Conservation (phyloP, 345 rosid species). For the Murraya paniculata region DNA sequence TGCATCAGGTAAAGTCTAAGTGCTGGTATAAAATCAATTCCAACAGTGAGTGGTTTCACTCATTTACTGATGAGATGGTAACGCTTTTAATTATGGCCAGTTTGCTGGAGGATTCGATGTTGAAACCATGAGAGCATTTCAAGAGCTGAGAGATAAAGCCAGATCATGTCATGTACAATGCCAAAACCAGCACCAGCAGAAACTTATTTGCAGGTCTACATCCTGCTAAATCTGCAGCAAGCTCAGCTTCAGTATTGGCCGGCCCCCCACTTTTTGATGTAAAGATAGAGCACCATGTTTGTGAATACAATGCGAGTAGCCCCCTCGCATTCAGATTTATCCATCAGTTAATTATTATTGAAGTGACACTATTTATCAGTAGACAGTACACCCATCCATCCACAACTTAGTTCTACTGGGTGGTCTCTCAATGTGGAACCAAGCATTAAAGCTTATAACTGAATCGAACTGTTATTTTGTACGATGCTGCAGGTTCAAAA, state of each 20-base stretch:
- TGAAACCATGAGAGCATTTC: slow-evolving; percentile 94
- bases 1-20: slow-evolving; percentile 71
- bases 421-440: not conserved
- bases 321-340: slow-evolving; percentile 1
- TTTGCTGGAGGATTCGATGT: slow-evolving; percentile 96
- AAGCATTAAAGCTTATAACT: not conserved
- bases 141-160: slow-evolving; percentile 92
- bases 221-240: slow-evolving; percentile 60
- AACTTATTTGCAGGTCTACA: slow-evolving; percentile 56
- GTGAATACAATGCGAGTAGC: slow-evolving; percentile 21
- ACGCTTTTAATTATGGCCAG: slow-evolving; percentile 27
- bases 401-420: not conserved
- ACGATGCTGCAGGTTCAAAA: not conserved
- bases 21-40: not conserved
- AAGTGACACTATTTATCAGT: not conserved
- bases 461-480: not conserved
- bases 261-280: slow-evolving; percentile 19
- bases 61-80: not conserved
- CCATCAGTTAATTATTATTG: not conserved
- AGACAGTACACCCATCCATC: not conserved
- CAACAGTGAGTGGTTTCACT: not conserved
- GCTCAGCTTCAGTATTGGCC: slow-evolving; percentile 49
- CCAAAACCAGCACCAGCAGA: slow-evolving; percentile 72
- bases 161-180: slow-evolving; percentile 67
- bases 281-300: slow-evolving; percentile 20